Evolutionary conservation across 78 protist genomes (phyloP).

Genomic region (Neovahlkampfia damariscottae): DNA sequence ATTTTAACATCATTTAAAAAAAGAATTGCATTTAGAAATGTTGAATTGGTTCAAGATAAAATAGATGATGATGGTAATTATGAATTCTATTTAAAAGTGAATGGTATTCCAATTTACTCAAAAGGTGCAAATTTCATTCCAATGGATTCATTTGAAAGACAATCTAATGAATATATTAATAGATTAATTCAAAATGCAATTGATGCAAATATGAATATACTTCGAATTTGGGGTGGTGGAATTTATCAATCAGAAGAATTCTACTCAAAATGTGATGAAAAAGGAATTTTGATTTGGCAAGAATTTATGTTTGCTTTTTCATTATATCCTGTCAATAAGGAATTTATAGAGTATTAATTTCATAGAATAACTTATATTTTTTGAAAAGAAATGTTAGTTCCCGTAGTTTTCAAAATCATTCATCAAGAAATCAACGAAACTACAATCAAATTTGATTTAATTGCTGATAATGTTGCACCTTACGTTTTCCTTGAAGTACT

Average conservation of each 20-base stretch:
- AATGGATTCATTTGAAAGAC: conserved; percentile 8
- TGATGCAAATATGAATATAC: conserved; percentile 24
- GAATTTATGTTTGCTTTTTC: conserved; percentile 74
- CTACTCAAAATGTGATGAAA: conserved; percentile 16
- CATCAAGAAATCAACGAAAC: too few relatives aligned
- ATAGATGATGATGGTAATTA: neutral
- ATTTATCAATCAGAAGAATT: conserved; percentile 22
- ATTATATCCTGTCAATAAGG: conserved; percentile 56
- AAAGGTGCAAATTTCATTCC: conserved; percentile 45
- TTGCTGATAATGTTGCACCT: too few relatives aligned
- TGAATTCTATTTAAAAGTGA: conserved; percentile 12
- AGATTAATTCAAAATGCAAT: neutral
- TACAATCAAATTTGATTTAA: too few relatives aligned
- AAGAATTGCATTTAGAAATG: conserved; percentile 4
- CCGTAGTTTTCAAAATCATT: too few relatives aligned
- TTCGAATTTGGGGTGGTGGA: conserved; percentile 47
- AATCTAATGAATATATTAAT: neutral
- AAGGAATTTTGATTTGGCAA: conserved; percentile 69
- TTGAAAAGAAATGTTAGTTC: too few relatives aligned
- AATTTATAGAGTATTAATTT: too few relatives aligned
- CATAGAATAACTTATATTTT: too few relatives aligned
- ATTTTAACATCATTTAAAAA: neutral
- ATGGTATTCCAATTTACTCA: conserved; percentile 28
- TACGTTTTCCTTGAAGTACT: too few relatives aligned
- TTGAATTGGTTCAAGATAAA: conserved; percentile 5